Conservation (phyloP, 768 basidiomycete genomes). For the Kwoniella heveanensis region DNA sequence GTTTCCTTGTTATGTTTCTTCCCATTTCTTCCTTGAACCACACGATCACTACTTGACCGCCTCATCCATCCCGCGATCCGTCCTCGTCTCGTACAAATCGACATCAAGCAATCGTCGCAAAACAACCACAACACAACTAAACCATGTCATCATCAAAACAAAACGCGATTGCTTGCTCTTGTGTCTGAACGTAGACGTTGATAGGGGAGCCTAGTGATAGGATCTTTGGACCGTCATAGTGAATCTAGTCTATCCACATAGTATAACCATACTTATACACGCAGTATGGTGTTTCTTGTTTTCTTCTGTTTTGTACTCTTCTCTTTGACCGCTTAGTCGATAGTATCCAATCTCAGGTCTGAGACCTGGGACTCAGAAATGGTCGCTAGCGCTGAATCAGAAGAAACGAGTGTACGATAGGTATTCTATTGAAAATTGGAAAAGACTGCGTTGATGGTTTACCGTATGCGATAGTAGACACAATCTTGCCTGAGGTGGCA, state of each 20-base stretch:
- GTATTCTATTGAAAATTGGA: constrained; percentile 4
- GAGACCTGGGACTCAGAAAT: neutral
- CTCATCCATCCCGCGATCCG: constrained; percentile 57
- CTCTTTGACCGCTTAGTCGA: neutral
- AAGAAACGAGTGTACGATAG: constrained; percentile 2
- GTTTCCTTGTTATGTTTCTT: constrained; percentile 21
- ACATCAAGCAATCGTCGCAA: neutral
- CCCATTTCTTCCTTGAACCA: constrained; percentile 5
- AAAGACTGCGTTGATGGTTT: constrained; percentile 7
- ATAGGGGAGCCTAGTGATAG: constrained; percentile 56
- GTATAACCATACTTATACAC: neutral
- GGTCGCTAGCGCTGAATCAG: neutral
- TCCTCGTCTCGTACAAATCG: constrained; percentile 2
- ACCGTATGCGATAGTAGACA: neutral
- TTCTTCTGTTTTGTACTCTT: neutral
- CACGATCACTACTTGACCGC: constrained; percentile 44
- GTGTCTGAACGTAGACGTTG: constrained; percentile 1
- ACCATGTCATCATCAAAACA: constrained; percentile 7
- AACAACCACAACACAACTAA: constrained; percentile 1
- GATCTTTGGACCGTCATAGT: constrained; percentile 53
- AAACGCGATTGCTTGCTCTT: constrained; percentile 3
- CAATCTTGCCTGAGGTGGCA: too few species aligned
- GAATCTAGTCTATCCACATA: neutral
- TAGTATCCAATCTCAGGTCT: too few species aligned
- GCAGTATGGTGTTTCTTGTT: neutral